A percentile compares a stretch with the other conserved stretches of the same genome.
Evolutionary conservation across 2,329 filamentous ascomycete species (phyloP).

Genomic region (Cladosporium sp.): DNA sequence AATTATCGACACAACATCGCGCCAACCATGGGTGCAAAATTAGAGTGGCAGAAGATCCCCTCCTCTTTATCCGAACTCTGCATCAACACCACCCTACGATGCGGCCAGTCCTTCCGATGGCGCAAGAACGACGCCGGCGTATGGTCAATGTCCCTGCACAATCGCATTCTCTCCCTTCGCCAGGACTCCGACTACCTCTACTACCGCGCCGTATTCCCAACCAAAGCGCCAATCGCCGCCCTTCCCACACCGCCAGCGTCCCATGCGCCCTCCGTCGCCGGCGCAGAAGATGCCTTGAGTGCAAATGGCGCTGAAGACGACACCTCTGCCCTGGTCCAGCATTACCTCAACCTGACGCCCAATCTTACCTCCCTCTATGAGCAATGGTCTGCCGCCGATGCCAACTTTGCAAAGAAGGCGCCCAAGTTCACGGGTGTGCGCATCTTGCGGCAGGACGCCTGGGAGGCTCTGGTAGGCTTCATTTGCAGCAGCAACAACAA

Average conservation of each 20-base stretch:
- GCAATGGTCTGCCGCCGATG: slow-evolving; percentile 79
- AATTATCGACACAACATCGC: too few species aligned
- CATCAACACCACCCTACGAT: slow-evolving; percentile 89
- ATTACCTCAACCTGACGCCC: slow-evolving; percentile 84
- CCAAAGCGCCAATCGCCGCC: slow-evolving; percentile 29
- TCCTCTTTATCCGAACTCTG: slow-evolving; percentile 80
- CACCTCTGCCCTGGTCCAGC: slow-evolving; percentile 66
- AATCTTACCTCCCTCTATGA: slow-evolving; percentile 73
- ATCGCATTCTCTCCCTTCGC: slow-evolving; percentile 76
- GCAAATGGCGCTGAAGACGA: slow-evolving; percentile 49
- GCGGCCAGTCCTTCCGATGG: slow-evolving; percentile 96
- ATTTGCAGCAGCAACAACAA: slow-evolving; percentile 99
- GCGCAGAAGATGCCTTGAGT: slow-evolving; percentile 14
- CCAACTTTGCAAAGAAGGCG: slow-evolving; percentile 85
- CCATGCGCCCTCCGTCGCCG: slow-evolving; percentile 30
- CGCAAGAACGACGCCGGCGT: slow-evolving; percentile 72
- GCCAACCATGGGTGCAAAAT: slow-evolving; percentile 34
- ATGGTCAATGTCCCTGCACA: slow-evolving; percentile 86
- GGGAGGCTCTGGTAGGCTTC: slow-evolving; percentile 90
- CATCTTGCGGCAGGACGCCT: slow-evolving; percentile 89
- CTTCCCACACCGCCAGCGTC: slow-evolving; percentile 37
- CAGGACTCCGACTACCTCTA: slow-evolving; percentile 77
- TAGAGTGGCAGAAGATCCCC: slow-evolving; percentile 82
- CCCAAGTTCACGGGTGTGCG: slow-evolving; percentile 85
- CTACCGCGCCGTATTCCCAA: slow-evolving; percentile 61